Base-by-base conservation (phyloP, 164 flowering plant genomes). In the Euptelea pleiosperma region DNA sequence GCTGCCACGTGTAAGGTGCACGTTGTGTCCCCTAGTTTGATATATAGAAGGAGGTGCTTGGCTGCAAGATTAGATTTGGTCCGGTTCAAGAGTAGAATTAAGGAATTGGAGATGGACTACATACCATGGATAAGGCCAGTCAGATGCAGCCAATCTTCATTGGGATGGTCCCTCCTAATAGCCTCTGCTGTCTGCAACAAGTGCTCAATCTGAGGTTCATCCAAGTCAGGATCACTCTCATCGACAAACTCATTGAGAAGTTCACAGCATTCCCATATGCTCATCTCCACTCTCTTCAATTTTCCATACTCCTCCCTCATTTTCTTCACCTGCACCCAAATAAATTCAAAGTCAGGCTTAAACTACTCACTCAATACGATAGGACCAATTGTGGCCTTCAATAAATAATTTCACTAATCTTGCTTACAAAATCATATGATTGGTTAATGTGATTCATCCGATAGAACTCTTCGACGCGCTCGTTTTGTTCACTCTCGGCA, bases 221-320 rank as follows among this genome's bases (percentile, higher is more conserved):
- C 77, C 18, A 76, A 63, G 25, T 76, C 80, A 0, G 77, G 80
- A 43, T 76, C 80, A 42, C 75, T 76, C 26, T 76, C 77, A 41
- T 76, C 80, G 1, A 73, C 75, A 33, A 63, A 67, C 28, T 76
- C 71, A 9, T 73, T 70, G 12, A 76, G 69, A 1, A 76, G 75
- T 16, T 70, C 75, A 60, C 80, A 76, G 28, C 75, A 70, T 42
- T 76, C 80, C 80, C 77, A 76, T 19, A 73, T 70, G 55, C 80
- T 73, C 84, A 80, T 80, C 42, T 77, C 78, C 25, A 46, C 68
- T 45, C 65, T 77, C 28, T 73, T 57, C 58, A 80, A 34, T 55
- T 73, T 69, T 6, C 62, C 66, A 57, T 73, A 80, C 35, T 75
- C 69, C 36, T 71, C 75, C 48, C 77, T 73, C 80, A 73, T 76